These are phyloP conservation scores for Cryoendolithus antarcticus DNA, from an alignment of 2,329 filamentous ascomycete genomes.

Conservation along the genomic window DNA sequence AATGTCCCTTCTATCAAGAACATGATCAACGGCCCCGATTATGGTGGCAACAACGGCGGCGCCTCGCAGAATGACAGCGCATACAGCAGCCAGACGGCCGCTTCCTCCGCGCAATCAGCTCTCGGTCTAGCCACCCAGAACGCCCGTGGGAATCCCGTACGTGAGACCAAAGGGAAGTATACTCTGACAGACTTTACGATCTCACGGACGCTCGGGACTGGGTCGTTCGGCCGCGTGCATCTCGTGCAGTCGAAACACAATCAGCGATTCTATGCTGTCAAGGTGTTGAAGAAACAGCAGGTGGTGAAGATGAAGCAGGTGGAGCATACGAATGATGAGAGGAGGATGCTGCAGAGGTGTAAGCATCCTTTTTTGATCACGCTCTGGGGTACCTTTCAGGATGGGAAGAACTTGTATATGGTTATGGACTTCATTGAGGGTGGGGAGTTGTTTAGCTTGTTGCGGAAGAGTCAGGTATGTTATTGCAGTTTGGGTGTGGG, in stretches of 20 bases:
- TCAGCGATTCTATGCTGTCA: slow-evolving; percentile 94
- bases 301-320: slow-evolving; percentile 99
- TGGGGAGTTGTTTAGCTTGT: slow-evolving; percentile 87
- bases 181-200: slow-evolving; percentile 82
- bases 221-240: slow-evolving; percentile 93
- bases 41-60: slow-evolving; percentile 14
- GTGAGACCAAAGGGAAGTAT: slow-evolving; percentile 95
- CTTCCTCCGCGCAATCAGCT: slow-evolving; percentile 27
- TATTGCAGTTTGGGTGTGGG: neutral
- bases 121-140: slow-evolving; percentile 23
- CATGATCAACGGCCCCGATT: slow-evolving; percentile 57
- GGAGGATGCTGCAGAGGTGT: slow-evolving; percentile 88
- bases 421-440: slow-evolving; percentile 99
- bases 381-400: slow-evolving; percentile 96
- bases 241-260: slow-evolving; percentile 97
- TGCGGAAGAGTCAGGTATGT: slow-evolving; percentile 81
- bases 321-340: slow-evolving; percentile 97
- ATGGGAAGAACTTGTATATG: slow-evolving; percentile 94
- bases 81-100: slow-evolving; percentile 17
- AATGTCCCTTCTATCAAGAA: slow-evolving; percentile 74
- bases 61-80: slow-evolving; percentile 26
- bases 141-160: slow-evolving; percentile 23
- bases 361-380: slow-evolving; percentile 98
- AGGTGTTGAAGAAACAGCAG: slow-evolving; percentile 95
- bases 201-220: slow-evolving; percentile 83